Evolutionary conservation across 2,329 filamentous ascomycete genomes (phyloP), one percentile per base, ranked within the genome.

Genomic region (Fusarium sp.): DNA sequence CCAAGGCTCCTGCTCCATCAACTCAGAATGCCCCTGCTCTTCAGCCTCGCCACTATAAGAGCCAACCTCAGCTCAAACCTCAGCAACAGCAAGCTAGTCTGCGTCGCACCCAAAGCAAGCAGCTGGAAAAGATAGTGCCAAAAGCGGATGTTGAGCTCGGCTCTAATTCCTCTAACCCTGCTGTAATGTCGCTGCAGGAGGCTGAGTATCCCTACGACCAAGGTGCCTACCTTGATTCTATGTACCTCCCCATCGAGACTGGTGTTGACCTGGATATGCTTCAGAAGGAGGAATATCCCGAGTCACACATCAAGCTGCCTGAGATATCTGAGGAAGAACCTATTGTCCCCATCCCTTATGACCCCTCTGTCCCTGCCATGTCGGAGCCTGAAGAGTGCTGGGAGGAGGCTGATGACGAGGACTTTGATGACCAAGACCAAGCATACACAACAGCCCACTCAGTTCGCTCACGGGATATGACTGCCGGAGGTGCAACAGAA

Each of bases 381-480:
- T 84, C 81, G 5, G 83, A 85, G 54, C 77, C 87, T 1, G 92
- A 94, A 75, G 93, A 95, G 79, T 93, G 91, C 77, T 94, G 91
- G 92, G 91, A 94, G 22, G 93, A 95, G 24, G 92, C 93, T 22
- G 92, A 96, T 32, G 93, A 93, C 18, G 94, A 95, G 72, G 86
- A 85, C 45, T 89, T 88, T 72, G 88, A 90, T 50, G 88, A 90
- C 76, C 82, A 84, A 47, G 81, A 84, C 34, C 92, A 92, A 66
- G 95, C 93, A 28, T 94, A 93, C 65, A 91, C 91, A 30, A 96
- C 94, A 6, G 91, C 93, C 44, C 91, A 92, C 75, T 95, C 94
- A 17, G 90, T 91, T 73, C 89, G 90, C 28, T 94, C 95, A 57
- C 93, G 93, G 50, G 88, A 90, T 74, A 84, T 88, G 75, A 89